A percentile compares a stretch with the other conserved stretches of the same genome.
phyloP scores from a whole-genome alignment of 2,329 filamentous ascomycete species.

The Cercospora beticola region DNA sequence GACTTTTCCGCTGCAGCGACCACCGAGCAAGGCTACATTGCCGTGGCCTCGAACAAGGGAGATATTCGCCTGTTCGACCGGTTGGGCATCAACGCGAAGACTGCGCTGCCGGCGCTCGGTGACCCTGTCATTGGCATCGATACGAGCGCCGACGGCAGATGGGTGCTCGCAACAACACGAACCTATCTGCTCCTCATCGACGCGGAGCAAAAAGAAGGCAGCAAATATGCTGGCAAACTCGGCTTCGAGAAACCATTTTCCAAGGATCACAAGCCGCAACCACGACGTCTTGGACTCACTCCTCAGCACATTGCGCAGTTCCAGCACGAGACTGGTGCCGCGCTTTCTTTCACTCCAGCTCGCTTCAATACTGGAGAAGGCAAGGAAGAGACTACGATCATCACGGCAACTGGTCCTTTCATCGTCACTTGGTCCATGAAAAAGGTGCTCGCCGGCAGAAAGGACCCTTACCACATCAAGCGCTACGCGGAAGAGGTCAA shows the following conservation, averaged over 20 bases:
- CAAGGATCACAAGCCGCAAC: constrained; percentile 90
- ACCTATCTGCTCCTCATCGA: constrained; percentile 96
- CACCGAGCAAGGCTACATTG: constrained; percentile 94
- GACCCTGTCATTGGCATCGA: constrained; percentile 94
- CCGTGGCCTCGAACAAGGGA: constrained; percentile 95
- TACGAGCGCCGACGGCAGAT: constrained; percentile 91
- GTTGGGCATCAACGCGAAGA: constrained; percentile 95
- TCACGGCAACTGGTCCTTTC: constrained; percentile 93
- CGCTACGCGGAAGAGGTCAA: constrained; percentile 93
- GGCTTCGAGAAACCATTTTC: constrained; percentile 93
- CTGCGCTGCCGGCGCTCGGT: constrained; percentile 89
- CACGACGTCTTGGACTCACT: constrained; percentile 81
- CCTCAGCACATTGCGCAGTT: constrained; percentile 95
- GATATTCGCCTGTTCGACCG: constrained; percentile 96
- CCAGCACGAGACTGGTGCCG: constrained; percentile 88
- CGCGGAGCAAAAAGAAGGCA: constrained; percentile 74
- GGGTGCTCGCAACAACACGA: constrained; percentile 89
- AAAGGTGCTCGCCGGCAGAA: constrained; percentile 77
- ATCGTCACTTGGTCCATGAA: constrained; percentile 95
- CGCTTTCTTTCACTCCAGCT: constrained; percentile 83
- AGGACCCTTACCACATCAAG: constrained; percentile 94
- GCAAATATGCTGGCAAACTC: constrained; percentile 97
- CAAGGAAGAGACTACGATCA: constrained; percentile 80
- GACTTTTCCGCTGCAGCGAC: constrained; percentile 94
- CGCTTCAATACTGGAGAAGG: constrained; percentile 90